phyloP scores from a whole-genome alignment of 192 early-diverging fungal genomes.

The Lobosporangium transversale region DNA sequence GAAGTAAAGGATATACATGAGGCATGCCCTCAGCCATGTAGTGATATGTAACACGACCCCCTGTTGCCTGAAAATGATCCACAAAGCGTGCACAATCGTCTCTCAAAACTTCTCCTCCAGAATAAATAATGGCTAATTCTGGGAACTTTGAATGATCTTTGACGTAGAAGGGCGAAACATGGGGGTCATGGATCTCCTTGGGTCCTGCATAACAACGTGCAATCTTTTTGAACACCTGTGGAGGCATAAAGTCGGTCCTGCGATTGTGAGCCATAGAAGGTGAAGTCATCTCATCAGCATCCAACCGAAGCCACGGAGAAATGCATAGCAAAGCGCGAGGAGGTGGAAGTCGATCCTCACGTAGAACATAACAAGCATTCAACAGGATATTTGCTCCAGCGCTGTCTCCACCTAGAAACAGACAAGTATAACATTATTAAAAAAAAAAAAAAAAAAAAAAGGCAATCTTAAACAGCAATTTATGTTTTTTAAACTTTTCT shows the following conservation, averaged over 20 bases:
- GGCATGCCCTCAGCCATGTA: constrained; percentile 51
- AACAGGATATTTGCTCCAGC: constrained; percentile 37
- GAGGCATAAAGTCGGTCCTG: constrained; percentile 47
- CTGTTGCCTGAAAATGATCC: constrained; percentile 38
- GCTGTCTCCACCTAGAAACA: constrained; percentile 37
- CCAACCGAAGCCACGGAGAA: constrained; percentile 44
- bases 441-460: neutral
- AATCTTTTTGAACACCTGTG: constrained; percentile 51
- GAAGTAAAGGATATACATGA: constrained; percentile 27
- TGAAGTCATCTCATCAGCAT: constrained; percentile 27
- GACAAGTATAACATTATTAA: too few relatives aligned
- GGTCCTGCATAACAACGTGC: constrained; percentile 35
- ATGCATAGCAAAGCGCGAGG: constrained; percentile 48
- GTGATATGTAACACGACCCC: constrained; percentile 41
- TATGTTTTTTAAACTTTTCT: neutral
- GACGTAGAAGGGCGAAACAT: constrained; percentile 50
- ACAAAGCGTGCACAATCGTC: constrained; percentile 46
- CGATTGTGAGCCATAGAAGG: constrained; percentile 52
- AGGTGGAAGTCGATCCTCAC: constrained; percentile 30
- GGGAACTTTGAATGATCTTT: constrained; percentile 45
- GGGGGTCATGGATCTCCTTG: constrained; percentile 30
- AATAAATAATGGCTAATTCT: constrained; percentile 42
- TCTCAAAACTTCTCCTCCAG: constrained; percentile 21
- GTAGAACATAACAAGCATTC: constrained; percentile 38
- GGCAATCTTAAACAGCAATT: too few relatives aligned